Conservation (phyloP, 331 rosid genomes). For the Rosa hybrid region DNA sequence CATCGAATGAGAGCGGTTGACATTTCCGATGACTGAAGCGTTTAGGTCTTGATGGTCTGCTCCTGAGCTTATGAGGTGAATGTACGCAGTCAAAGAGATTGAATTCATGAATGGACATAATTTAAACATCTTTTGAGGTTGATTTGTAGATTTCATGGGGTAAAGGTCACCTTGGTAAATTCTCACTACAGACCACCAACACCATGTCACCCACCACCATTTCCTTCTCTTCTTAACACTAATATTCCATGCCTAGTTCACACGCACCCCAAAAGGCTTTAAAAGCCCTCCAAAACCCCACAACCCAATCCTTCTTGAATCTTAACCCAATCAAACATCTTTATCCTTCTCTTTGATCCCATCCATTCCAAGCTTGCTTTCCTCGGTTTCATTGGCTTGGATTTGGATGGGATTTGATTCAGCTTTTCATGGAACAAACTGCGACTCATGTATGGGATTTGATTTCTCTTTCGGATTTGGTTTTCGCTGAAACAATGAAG, state of each 20-base stretch:
- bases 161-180: slow-evolving; percentile 49
- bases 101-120: slow-evolving; percentile 28
- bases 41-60: background rate
- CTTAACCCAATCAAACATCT: slow-evolving; percentile 6
- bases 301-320: slow-evolving; percentile 31
- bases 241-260: slow-evolving; percentile 48
- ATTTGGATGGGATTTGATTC: slow-evolving; percentile 35
- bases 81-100: slow-evolving; percentile 14
- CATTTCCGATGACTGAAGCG: background rate
- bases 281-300: slow-evolving; percentile 44
- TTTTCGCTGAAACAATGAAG: slow-evolving; percentile 23
- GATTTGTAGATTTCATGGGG: slow-evolving; percentile 34
- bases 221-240: background rate
- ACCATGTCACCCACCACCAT: slow-evolving; percentile 32
- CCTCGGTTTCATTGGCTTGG: slow-evolving; percentile 6
- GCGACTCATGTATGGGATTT: slow-evolving; percentile 19
- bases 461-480: slow-evolving; percentile 24
- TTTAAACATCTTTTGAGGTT: slow-evolving; percentile 51
- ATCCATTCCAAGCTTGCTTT: slow-evolving; percentile 15
- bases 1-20: slow-evolving; percentile 13
- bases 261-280: slow-evolving; percentile 19
- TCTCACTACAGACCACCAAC: slow-evolving; percentile 6
- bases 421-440: slow-evolving; percentile 36
- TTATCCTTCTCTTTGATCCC: slow-evolving; percentile 15
- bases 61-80: slow-evolving; percentile 4